These are phyloP conservation scores for Phytophthora citricola DNA, from an alignment of 352 stramenopile species.

Conservation along the genomic window DNA sequence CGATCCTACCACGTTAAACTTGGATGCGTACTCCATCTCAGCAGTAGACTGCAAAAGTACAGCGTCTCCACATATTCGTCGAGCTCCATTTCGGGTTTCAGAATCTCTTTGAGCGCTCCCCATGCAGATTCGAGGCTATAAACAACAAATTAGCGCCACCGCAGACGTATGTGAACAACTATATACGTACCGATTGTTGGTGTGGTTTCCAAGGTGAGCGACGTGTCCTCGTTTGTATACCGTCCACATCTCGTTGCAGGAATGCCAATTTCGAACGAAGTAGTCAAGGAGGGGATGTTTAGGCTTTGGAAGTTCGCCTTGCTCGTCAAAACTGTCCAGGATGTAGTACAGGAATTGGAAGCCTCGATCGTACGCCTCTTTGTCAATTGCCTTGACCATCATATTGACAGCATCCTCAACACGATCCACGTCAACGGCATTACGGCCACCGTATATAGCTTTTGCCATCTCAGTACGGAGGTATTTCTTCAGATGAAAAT, in stretches of 20 bases:
- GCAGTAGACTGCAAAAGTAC: constrained; percentile 4
- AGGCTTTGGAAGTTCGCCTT: neutral
- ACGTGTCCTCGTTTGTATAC: neutral
- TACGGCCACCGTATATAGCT: neutral
- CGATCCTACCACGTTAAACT: constrained; percentile 1
- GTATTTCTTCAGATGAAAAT: constrained; percentile 8
- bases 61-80: constrained; percentile 15
- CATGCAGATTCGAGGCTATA: constrained; percentile 4
- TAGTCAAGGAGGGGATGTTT: constrained; percentile 5
- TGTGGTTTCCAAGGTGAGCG: neutral
- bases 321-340: neutral
- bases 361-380: neutral
- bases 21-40: constrained; percentile 6
- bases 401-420: neutral
- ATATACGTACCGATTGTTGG: neutral
- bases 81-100: constrained; percentile 10
- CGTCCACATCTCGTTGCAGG: constrained; percentile 1
- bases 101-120: constrained; percentile 5
- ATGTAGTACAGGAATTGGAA: constrained; percentile 3
- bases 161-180: neutral
- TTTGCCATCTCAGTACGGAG: neutral
- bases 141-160: neutral
- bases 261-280: constrained; percentile 1
- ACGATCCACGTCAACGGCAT: neutral
- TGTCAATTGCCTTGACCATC: neutral